phyloP scores from a whole-genome alignment of 2,329 filamentous ascomycete genomes.

The Bipolaris bicolor region DNA sequence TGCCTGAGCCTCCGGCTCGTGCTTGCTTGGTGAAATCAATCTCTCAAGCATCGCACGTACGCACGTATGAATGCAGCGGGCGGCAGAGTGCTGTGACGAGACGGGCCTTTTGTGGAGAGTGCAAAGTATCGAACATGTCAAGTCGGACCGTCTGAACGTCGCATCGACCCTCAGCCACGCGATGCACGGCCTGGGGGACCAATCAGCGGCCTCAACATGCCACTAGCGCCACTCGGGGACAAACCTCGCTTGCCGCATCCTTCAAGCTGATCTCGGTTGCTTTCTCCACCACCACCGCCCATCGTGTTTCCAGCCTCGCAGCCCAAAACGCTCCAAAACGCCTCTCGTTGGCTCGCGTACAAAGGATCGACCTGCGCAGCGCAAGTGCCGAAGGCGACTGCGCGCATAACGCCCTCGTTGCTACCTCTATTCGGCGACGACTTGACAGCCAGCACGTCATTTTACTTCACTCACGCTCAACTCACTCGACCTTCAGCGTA shows the following conservation, averaged over 20 bases:
- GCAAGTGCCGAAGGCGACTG: background rate
- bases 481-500: background rate
- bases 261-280: slow-evolving; percentile 14
- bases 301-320: slow-evolving; percentile 10
- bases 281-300: slow-evolving; percentile 9
- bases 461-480: too few species aligned
- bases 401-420: background rate
- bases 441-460: background rate
- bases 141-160: slow-evolving; percentile 18
- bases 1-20: slow-evolving; percentile 2
- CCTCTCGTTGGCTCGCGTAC: background rate
- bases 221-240: slow-evolving; percentile 5
- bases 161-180: slow-evolving; percentile 11
- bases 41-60: background rate
- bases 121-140: slow-evolving; percentile 7
- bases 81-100: slow-evolving; percentile 4
- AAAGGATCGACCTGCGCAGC: background rate
- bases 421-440: too few species aligned
- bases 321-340: slow-evolving; percentile 1
- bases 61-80: background rate
- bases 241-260: slow-evolving; percentile 8
- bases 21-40: background rate
- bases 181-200: slow-evolving; percentile 8
- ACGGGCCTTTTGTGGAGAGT: slow-evolving; percentile 18
- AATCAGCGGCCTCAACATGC: slow-evolving; percentile 2